Percentiles rank a stretch among this genome's conserved stretches.
Evolutionary conservation across 352 stramenopile genomes (phyloP).

Genomic region (Globisporangium megalacanthum): DNA sequence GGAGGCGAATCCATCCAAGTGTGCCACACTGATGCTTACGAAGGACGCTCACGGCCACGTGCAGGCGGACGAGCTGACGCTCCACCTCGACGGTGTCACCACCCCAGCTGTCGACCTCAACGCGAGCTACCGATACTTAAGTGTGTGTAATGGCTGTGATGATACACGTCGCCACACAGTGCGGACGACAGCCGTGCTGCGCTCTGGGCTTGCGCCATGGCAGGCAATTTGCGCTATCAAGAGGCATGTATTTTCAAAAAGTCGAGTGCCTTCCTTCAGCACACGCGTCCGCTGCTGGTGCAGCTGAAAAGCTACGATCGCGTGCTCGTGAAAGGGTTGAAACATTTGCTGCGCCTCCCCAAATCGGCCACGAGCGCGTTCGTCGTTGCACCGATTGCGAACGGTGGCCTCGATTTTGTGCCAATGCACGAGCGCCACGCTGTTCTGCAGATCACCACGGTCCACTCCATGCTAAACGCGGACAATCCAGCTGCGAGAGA

Average conservation of each 20-base stretch:
- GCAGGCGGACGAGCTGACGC: no score
- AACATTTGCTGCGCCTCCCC: not conserved
- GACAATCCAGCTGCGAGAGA: not conserved
- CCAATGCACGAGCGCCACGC: no score
- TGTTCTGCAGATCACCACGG: constrained; percentile 13
- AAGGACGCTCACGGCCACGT: no score
- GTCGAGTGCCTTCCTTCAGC: not conserved
- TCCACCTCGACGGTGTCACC: no score
- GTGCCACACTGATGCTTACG: no score
- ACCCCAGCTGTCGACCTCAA: no score
- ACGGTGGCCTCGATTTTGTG: constrained; percentile 8
- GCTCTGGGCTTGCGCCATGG: constrained; percentile 3
- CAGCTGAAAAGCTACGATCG: not conserved
- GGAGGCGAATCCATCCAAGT: no score
- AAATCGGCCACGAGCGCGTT: not conserved
- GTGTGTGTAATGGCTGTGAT: no score
- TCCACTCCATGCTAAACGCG: constrained; percentile 18
- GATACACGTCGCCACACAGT: no score
- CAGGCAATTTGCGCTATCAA: constrained; percentile 16
- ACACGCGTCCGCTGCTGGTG: not conserved
- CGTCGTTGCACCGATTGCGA: not conserved
- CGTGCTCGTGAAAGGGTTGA: not conserved
- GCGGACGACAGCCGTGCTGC: not conserved
- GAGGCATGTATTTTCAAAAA: constrained; percentile 11
- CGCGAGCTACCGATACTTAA: no score